These are phyloP conservation scores for Geosmithia putterillii DNA, from an alignment of 2,329 filamentous ascomycete species.

Conservation along the genomic window DNA sequence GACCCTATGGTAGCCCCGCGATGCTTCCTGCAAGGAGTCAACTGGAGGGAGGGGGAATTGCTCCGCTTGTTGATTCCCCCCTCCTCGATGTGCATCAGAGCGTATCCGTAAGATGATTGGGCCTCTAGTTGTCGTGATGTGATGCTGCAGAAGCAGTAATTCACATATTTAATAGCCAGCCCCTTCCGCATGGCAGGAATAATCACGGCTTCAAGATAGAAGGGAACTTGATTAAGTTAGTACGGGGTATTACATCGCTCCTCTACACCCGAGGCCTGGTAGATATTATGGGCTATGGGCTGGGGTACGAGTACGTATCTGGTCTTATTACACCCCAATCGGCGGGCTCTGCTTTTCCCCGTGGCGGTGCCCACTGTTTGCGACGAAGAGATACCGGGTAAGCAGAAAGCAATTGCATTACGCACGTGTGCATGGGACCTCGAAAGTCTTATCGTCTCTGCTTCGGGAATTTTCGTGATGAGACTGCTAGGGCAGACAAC, in stretches of 20 bases:
- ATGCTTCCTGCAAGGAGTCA: neutral
- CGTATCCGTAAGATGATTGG: no score
- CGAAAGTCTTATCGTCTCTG: neutral
- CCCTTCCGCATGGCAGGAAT: no score
- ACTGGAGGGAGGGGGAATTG: neutral
- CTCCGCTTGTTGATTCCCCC: neutral
- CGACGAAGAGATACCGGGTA: neutral
- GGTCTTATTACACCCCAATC: neutral
- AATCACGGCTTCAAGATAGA: no score
- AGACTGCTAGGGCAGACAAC: neutral
- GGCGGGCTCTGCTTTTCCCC: neutral
- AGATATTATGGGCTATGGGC: no score
- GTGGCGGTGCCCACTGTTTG: neutral
- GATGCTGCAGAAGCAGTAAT: no score
- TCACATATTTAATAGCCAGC: no score
- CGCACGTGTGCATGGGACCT: neutral
- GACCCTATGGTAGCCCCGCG: neutral
- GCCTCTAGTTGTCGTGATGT: no score
- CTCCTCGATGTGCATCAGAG: neutral
- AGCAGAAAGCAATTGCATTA: neutral
- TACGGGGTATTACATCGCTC: no score
- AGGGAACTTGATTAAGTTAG: no score
- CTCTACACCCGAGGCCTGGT: neutral
- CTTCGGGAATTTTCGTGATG: neutral
- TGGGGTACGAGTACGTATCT: neutral